Evolutionary conservation across 257 asterid genomes (phyloP).

Genomic region (Solanum pinnatisectum): DNA sequence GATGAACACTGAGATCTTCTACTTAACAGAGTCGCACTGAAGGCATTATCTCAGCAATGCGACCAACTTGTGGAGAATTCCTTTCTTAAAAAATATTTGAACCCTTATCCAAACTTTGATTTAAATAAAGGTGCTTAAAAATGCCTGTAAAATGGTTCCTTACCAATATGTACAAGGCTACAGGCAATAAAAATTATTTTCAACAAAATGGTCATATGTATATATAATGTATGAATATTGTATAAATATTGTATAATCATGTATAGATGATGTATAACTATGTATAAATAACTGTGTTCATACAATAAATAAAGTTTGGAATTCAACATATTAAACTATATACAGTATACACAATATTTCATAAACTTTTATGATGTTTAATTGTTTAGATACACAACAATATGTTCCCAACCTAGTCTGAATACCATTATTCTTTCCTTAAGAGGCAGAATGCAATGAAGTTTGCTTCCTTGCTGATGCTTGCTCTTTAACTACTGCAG

Average conservation of each 20-base stretch:
- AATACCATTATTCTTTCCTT: background rate
- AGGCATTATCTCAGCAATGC: background rate
- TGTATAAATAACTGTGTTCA: background rate
- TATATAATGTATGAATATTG: background rate
- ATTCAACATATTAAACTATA: background rate
- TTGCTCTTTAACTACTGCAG: background rate
- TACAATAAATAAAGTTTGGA: background rate
- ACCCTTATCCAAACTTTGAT: background rate
- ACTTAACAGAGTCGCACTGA: background rate
- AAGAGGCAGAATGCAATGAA: background rate
- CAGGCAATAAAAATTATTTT: background rate
- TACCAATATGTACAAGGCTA: background rate
- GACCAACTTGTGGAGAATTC: background rate
- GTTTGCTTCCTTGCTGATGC: background rate
- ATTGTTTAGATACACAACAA: background rate
- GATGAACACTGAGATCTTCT: background rate
- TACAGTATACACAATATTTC: background rate
- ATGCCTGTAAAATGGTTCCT: background rate
- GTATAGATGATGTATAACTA: background rate
- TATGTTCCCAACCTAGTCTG: background rate
- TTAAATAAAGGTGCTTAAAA: too few relatives aligned
- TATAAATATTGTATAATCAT: too few relatives aligned
- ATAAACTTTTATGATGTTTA: background rate
- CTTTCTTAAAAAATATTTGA: background rate
- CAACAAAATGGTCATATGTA: background rate